These are phyloP conservation scores for Asterophora parasitica DNA, from an alignment of 768 basidiomycete species.

Conservation along the genomic window DNA sequence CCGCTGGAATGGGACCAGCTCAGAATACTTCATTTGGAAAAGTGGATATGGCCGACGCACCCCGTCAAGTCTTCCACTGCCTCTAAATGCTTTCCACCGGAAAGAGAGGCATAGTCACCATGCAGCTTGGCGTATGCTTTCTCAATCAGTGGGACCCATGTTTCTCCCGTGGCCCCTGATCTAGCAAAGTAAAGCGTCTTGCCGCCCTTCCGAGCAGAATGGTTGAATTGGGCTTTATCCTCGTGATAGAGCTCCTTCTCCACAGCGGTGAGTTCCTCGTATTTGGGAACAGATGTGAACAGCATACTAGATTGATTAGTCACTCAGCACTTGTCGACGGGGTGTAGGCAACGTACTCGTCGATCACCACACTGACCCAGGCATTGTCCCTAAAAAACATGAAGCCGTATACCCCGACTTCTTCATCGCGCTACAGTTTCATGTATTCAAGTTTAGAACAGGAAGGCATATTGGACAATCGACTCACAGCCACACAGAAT, in stretches of 20 bases:
- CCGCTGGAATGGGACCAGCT: conserved; percentile 26
- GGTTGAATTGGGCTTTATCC: conserved; percentile 44
- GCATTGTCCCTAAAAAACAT: conserved; percentile 48
- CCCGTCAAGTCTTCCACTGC: conserved; percentile 56
- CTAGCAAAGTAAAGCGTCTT: conserved; percentile 47
- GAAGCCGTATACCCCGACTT: conserved; percentile 55
- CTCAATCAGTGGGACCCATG: conserved; percentile 57
- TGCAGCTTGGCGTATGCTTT: conserved; percentile 56
- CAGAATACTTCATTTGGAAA: too few relatives aligned
- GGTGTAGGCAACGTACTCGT: conserved; percentile 41
- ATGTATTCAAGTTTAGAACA: background rate
- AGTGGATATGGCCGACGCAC: conserved; percentile 23
- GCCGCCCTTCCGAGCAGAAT: conserved; percentile 41
- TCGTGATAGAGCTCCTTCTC: conserved; percentile 47
- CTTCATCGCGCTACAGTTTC: conserved; percentile 41
- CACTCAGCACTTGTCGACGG: too few relatives aligned
- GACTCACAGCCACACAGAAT: conserved; percentile 37
- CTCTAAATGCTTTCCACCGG: conserved; percentile 35
- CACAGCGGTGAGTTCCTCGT: conserved; percentile 35
- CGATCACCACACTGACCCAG: conserved; percentile 53
- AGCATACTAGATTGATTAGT: conserved; percentile 31
- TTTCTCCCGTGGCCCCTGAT: conserved; percentile 43
- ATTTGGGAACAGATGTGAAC: conserved; percentile 45
- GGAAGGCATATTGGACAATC: background rate
- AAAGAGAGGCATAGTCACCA: conserved; percentile 37